Evolutionary conservation across 306 rosid species (phyloP).

Genomic region (Sophora flavescens): DNA sequence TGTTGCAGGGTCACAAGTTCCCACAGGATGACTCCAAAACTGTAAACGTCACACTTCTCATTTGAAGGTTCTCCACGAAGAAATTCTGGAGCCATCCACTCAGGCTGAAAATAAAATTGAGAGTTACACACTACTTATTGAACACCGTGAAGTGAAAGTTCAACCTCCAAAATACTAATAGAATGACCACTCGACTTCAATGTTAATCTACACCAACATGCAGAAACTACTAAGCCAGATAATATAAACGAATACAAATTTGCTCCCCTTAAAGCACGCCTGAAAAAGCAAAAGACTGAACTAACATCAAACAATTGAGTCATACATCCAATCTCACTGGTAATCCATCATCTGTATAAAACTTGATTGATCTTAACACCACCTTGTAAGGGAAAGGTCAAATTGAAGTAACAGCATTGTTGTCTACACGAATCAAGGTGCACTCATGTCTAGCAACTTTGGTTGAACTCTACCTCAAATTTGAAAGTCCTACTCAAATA

Average conservation of each 20-base stretch:
- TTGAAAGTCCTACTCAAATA: conserved; percentile 30
- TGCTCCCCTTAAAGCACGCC: conserved; percentile 11
- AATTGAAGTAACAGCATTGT: conserved; percentile 9
- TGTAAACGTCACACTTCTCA: conserved; percentile 95
- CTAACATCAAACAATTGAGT: conserved; percentile 18
- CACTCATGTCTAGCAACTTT: background rate
- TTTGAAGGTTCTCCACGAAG: conserved; percentile 97
- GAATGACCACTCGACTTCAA: conserved; percentile 55
- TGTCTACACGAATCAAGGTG: conserved; percentile 23
- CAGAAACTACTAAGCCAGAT: conserved; percentile 18
- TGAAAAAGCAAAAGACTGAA: background rate
- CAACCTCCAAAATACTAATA: conserved; percentile 64
- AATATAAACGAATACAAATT: conserved; percentile 12
- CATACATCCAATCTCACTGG: conserved; percentile 9
- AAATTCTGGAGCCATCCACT: conserved; percentile 99
- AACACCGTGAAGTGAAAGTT: conserved; percentile 56
- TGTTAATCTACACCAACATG: conserved; percentile 20
- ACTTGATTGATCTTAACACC: conserved; percentile 36
- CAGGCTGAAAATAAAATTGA: conserved; percentile 88
- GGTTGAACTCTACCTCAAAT: conserved; percentile 16
- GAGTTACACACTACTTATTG: conserved; percentile 60
- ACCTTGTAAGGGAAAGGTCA: background rate
- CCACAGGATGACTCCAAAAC: conserved; percentile 95
- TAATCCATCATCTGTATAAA: conserved; percentile 3
- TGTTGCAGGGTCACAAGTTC: conserved; percentile 90